Percentiles rank a stretch among this genome's conserved stretches.
phyloP scores from a whole-genome alignment of 495 filamentous ascomycete species.

The Venustampulla echinocandica region DNA sequence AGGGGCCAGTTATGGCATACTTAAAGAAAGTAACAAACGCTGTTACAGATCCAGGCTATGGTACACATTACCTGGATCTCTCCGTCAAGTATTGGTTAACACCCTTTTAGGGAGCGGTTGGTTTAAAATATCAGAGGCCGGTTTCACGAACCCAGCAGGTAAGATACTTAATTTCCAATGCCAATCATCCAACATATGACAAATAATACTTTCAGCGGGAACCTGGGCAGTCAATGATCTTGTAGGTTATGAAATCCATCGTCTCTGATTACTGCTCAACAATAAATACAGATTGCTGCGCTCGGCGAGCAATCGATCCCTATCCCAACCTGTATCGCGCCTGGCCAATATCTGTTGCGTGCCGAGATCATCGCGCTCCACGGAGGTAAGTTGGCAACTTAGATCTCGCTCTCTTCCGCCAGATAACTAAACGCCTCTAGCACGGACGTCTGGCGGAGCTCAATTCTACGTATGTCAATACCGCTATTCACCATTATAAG shows the following conservation, averaged over 20 bases:
- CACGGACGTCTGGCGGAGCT: conserved; percentile 30
- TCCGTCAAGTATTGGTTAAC: neutral
- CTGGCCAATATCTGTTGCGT: conserved; percentile 42
- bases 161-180: neutral
- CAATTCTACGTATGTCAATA: conserved; percentile 40
- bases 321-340: conserved; percentile 36
- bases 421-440: conserved; percentile 6
- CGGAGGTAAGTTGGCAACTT: conserved; percentile 6
- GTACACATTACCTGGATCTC: conserved; percentile 11
- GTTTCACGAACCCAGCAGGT: conserved; percentile 16
- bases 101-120: conserved; percentile 31
- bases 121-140: conserved; percentile 24
- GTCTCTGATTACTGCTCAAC: neutral
- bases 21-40: conserved; percentile 42
- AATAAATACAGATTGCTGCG: conserved; percentile 8
- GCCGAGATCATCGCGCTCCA: conserved; percentile 46
- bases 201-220: conserved; percentile 7
- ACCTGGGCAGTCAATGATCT: conserved; percentile 15
- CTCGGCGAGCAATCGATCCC: conserved; percentile 34
- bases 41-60: conserved; percentile 28
- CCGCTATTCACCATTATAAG: too few relatives aligned
- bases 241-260: conserved; percentile 3
- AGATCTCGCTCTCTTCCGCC: neutral
- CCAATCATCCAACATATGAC: neutral
- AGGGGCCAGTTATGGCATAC: conserved; percentile 39